These are phyloP conservation scores for Letharia lupina DNA, from an alignment of 495 filamentous ascomycete species.

Conservation along the genomic window DNA sequence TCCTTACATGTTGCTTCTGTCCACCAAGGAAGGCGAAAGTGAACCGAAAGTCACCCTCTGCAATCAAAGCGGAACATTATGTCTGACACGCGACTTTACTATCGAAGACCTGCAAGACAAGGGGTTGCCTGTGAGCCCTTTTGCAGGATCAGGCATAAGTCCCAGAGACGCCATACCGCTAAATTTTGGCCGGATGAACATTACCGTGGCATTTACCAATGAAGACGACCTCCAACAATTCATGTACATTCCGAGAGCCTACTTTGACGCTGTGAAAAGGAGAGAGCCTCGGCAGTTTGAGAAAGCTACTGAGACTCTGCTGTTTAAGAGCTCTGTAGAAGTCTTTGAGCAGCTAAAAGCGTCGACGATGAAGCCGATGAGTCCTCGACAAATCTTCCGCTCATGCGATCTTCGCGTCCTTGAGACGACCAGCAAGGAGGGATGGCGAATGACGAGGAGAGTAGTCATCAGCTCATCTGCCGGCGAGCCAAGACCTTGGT, in stretches of 20 bases:
- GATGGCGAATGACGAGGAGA: conserved; percentile 35
- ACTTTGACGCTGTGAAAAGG: conserved; percentile 34
- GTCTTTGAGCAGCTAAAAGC: conserved; percentile 31
- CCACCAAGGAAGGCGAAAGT: conserved; percentile 34
- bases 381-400: conserved; percentile 27
- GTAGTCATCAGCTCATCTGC: conserved; percentile 37
- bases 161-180: conserved; percentile 28
- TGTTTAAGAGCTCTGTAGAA: conserved; percentile 35
- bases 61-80: conserved; percentile 38
- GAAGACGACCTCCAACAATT: conserved; percentile 30
- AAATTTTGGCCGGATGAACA: conserved; percentile 29
- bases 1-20: conserved; percentile 38
- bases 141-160: conserved; percentile 10
- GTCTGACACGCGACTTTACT: conserved; percentile 32
- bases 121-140: conserved; percentile 8
- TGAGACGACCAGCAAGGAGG: conserved; percentile 33
- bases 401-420: conserved; percentile 39
- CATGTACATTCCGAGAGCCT: conserved; percentile 32
- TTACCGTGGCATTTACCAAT: conserved; percentile 34
- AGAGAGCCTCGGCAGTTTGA: conserved; percentile 34
- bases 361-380: conserved; percentile 32
- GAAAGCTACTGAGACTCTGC: conserved; percentile 31
- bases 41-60: conserved; percentile 38
- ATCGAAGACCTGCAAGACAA: conserved; percentile 18
- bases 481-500: conserved; percentile 31